Evolutionary conservation across 2,329 filamentous ascomycete genomes (phyloP), one percentile per base, ranked within the genome.

Genomic region (Phoma sp.): DNA sequence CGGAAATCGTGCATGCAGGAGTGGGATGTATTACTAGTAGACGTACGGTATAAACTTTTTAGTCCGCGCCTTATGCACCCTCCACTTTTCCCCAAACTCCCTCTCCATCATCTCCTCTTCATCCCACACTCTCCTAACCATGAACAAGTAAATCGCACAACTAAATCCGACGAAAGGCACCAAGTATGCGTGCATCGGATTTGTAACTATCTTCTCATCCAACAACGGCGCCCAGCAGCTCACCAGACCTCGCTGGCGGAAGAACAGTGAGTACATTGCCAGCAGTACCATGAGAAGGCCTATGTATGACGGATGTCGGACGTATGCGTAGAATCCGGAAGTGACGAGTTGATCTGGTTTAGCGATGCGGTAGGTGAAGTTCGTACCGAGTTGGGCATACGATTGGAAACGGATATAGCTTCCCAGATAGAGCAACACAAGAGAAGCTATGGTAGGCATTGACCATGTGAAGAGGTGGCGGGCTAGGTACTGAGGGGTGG

Each of bases 291-390:
- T 25, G 0, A 74, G 9, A 2, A 78, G 37, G 0, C 79, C 82
- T 0, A 77, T 78, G 53, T 84, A 85, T 48, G 81, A 81, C 2
- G 82, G 81, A 60, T 84, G 81, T 60, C 83, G 81, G 2, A 83
- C 66, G 55, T 78, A 80, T 15, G 58, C 56, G 55, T 84, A 84
- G 1, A 84, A 67, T 0, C 82, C 82, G 1, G 61, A 68, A 0
- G 80, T 84, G 11, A 76, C 73, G 7, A 84, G 66, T 1, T 66
- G 59, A 51, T 80, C 74, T 1, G 83, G 83, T 45, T 72, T 62
- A 0, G 77, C 68, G 2, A 86, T 76, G 2, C 75, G 72, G 59
- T 84, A 86, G 0, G 83, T 85, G 60, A 85, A 85, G 51, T 82
- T 78, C 9, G 67, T 72, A 1, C 83, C 83, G 0, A 85, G 74